Evolutionary conservation across 345 rosid genomes (phyloP).

Genomic region (Ceriops tagal): DNA sequence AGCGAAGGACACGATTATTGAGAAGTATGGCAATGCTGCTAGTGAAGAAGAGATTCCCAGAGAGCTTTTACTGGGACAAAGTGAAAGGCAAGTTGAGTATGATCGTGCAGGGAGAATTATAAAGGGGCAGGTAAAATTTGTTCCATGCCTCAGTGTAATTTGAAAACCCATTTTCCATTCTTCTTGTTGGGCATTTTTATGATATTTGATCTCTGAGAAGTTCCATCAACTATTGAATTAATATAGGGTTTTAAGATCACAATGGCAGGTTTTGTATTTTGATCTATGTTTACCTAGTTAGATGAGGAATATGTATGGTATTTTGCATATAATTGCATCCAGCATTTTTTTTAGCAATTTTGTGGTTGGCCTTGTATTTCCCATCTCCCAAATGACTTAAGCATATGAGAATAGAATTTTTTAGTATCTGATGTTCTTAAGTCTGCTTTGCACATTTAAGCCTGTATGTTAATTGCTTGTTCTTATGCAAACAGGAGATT

Average conservation of each 20-base stretch:
- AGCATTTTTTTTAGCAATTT: too few species aligned
- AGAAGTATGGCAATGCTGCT: slow-evolving; percentile 69
- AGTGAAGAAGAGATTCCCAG: slow-evolving; percentile 51
- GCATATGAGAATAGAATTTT: neutral
- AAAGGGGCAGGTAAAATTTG: slow-evolving; percentile 52
- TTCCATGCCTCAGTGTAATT: neutral
- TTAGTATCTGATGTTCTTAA: neutral
- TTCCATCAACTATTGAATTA: too few species aligned
- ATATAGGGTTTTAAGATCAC: too few species aligned
- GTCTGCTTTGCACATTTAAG: neutral
- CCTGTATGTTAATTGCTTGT: slow-evolving; percentile 1
- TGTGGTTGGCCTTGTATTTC: too few species aligned
- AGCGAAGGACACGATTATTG: slow-evolving; percentile 51
- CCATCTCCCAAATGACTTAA: too few species aligned
- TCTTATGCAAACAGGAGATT: slow-evolving; percentile 32
- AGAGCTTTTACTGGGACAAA: slow-evolving; percentile 65
- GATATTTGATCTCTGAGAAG: neutral
- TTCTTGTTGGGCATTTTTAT: neutral
- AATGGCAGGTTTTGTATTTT: too few species aligned
- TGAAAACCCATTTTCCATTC: neutral
- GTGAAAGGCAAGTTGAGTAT: slow-evolving; percentile 68
- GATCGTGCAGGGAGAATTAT: slow-evolving; percentile 61
- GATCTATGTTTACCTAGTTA: too few species aligned
- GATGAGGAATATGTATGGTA: too few species aligned
- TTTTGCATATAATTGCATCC: too few species aligned